Evolutionary conservation across 108 stramenopile genomes (phyloP), one percentile per base, ranked within the genome.

Genomic region (Epithemia pelagica): DNA sequence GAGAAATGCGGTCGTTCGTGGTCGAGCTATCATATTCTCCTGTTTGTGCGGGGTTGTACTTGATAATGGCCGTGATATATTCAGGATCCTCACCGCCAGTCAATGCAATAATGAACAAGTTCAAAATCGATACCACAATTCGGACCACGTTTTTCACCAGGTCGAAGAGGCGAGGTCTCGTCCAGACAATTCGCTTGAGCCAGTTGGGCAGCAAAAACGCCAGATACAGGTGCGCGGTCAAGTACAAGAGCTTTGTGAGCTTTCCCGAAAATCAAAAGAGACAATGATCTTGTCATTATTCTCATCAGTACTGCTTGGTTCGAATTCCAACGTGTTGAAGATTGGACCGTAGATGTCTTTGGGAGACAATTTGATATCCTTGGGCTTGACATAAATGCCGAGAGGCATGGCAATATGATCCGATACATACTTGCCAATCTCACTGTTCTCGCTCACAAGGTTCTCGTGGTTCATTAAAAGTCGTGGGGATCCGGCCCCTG

Each of bases 331-430:
- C 20, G 57, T 59, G 28, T 28, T 58, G 32, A 72, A 72, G 25
- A 72, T 28, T 31, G 71, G 54, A n/a, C 59, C 66, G 58, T 72
- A 72, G 54, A 31, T 67, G 23, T 72, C 66, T 26, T 46, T 67
- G 10, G 66, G 58, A n/a, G 62, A 62, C 31, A 69, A 27, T 2
- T 23, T 21, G 25, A 24, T 28, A 1, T 69, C 61, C 62, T 74
- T 64, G 24, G 32, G 21, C n/a, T 64, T 62, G 18, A 69, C 2
- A 52, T 74, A 69, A 30, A 74, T 52, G 26, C 56, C 73, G 3
- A 74, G 73, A 28, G 73, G 73, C 73, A 74, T 69, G 28, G 55
- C 66, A 15, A 74, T 62, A 54, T 74, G 73, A 28, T 74, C 73
- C 51, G 68, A 69, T 30, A 74, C 73, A 54, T 33, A 46, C 19